Base-by-base conservation (phyloP, 2,329 filamentous ascomycete genomes). In the Curvularia sp. region DNA sequence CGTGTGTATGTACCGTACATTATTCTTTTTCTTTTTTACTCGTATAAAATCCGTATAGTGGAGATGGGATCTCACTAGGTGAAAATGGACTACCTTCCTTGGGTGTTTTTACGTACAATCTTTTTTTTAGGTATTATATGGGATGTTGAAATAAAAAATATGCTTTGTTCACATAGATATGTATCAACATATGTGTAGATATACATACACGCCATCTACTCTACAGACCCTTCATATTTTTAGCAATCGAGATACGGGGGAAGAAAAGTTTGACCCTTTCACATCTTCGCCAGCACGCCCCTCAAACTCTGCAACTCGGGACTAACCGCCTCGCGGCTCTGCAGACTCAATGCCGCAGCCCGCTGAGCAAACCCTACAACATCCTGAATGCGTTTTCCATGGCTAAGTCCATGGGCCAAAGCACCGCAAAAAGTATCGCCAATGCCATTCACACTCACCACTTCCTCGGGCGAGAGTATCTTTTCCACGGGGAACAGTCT, bases 361-460 rank as follows among this genome's bases (percentile, higher is more conserved):
- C 84, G 84, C 79, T 98, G 95, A 30, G 93, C 94, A 35, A 95
- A 78, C 57, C 88, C 82, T n/a, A 99, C 82, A 54, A 95, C 76
- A 47, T 89, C 83, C 61, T 87, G 84, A 13, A 88, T 73, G 20
- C 67, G 70, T 56, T 70, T 87, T 78, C 58, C 85, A 73, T 60
- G 75, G 18, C 88, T 88, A 64, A 98, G 75, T 0, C 91, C 92
- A 1, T 92, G 89, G n/a, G 97, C 81, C 55, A 97, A 68, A 13
- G 93, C 89, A 0, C 94, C 95, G 8, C 96, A 82, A 75, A 98
- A 93, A 0, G 95, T 97, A 77, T 99, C 95, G 0, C 95, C 95
- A 2, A 92, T 93, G 0, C 94, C 95, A 74, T 98, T 98, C 9
- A 98, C 94, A 47, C 92, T 97, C 1, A 94, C 87, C 1, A 96